Conservation (phyloP, 192 early-diverging fungal species). For the Mortierella alpina region DNA sequence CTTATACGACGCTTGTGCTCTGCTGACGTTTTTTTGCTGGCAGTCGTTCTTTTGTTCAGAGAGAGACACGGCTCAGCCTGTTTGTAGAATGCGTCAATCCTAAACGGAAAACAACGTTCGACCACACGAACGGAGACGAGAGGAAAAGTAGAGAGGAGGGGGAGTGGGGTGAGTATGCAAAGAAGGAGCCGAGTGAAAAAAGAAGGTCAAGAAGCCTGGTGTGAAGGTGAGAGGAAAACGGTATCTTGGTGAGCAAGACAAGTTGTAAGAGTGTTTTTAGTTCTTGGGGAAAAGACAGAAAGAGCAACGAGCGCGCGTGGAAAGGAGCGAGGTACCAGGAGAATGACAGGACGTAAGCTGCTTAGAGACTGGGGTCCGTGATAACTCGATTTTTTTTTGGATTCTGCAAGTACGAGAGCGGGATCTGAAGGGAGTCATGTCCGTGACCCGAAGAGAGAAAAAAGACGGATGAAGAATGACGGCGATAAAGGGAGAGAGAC, state of each 20-base stretch:
- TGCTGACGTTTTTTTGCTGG: background rate
- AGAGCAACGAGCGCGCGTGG: constrained; percentile 4
- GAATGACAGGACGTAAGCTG: no score
- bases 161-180: constrained; percentile 17
- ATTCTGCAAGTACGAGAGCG: background rate
- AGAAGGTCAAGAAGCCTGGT: constrained; percentile 4
- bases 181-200: background rate
- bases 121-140: constrained; percentile 3
- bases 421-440: background rate
- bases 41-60: background rate
- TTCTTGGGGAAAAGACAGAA: background rate
- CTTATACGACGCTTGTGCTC: background rate
- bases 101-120: constrained; percentile 3
- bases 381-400: background rate
- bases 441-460: background rate
- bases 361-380: background rate
- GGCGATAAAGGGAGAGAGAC: background rate
- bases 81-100: constrained; percentile 12
- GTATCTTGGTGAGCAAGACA: constrained; percentile 9
- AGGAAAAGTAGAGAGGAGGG: constrained; percentile 7
- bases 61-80: background rate
- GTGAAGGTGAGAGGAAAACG: background rate
- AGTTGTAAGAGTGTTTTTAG: background rate
- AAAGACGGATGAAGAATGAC: constrained; percentile 4
- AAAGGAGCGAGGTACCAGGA: background rate